Evolutionary conservation across 2,329 filamentous ascomycete genomes (phyloP), one percentile per base, ranked within the genome.

Genomic region (Claviceps sp.): DNA sequence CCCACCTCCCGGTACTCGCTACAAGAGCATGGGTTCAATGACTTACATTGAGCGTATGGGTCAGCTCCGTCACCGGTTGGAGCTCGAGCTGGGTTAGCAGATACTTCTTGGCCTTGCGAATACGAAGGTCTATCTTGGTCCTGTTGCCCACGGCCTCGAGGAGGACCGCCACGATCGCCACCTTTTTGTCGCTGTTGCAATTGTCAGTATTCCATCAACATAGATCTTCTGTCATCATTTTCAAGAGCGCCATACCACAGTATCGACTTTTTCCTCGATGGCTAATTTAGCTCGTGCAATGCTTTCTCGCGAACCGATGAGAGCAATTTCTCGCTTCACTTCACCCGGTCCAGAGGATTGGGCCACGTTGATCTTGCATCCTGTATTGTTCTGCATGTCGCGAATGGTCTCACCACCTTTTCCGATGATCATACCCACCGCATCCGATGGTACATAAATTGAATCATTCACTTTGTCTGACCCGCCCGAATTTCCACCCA

Each of bases 351-450:
- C 85, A 39, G 82, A 84, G 7, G 88, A 84, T 61, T 87, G 87
- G 37, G 87, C 87, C 26, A 95, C 89, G 61, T 95, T 95, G 73
- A 95, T 95, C 72, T 95, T 95, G 77, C 90, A 95, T 46, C 87
- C 86, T 5, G 88, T 93, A 37, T 74, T 78, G 62, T 82, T 85
- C 67, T 95, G 89, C 84, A 95, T 94, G 59, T 95, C 88, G 58
- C 90, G 89, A 64, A 95, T 95, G 0, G 89, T 94, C 70, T 95
- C 89, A 57, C 89, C 89, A 52, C 88, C 87, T 73, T 95, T 95
- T 57, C 90, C 89, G 55, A 95, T 95, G 58, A 95, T 95, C 89
- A 95, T 95, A 55, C 89, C 89, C 51, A 95, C 89, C 5, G 89
- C 86, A 65, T 95, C 89, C 22, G 89, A 91, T 13, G 89, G 89